Base-by-base conservation (phyloP, 2,329 filamentous ascomycete genomes). In the Neofusicoccum sp. region DNA sequence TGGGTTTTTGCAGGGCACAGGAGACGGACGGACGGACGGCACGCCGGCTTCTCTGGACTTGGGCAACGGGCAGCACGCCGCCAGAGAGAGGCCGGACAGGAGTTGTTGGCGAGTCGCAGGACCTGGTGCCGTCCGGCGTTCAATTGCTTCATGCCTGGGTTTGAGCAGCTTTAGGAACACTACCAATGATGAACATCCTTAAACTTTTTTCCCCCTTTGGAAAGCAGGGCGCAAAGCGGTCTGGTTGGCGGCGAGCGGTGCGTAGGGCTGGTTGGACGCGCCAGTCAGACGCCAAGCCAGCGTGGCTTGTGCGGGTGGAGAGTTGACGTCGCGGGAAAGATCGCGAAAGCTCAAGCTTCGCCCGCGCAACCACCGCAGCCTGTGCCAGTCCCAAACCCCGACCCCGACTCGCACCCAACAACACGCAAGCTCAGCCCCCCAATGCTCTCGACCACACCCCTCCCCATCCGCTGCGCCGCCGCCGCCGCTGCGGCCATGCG, bases 271-370 rank as follows among this genome's bases (percentile, higher is more conserved):
- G 20, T 20, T 20, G 20, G 20, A 20, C 20, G 6, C 54, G 14
- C 20, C 28, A 26, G 41, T 34, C 54, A 24, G 41, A n/a, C 14
- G 54, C 54, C 54, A 58, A 58, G 54, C 54, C 51, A 28, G 51
- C 51, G 33, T 58, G 54, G 54, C 41, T 28, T 58, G 54, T 58
- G 54, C 54, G 40, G 9, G 16, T 40, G 9, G 41, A 36, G 30
- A 16, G 16, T 49, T 60, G 58, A 60, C 58, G 58, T 60, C 58
- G 57, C 51, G 30, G 41, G 58, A 51, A 60, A 60, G 38, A 53
- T 53, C 47, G 20, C 30, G 36, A 48, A 33, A 60, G 47, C 36
- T 60, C 58, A 36, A 44, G 26, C 31, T 60, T 51, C 58, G 31
- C 20, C 20, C 20, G 20, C 20, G 20, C 20, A 20, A 20, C 20